Evolutionary conservation across 345 rosid species (phyloP).

Genomic region (Cardiospermum halicacabum): DNA sequence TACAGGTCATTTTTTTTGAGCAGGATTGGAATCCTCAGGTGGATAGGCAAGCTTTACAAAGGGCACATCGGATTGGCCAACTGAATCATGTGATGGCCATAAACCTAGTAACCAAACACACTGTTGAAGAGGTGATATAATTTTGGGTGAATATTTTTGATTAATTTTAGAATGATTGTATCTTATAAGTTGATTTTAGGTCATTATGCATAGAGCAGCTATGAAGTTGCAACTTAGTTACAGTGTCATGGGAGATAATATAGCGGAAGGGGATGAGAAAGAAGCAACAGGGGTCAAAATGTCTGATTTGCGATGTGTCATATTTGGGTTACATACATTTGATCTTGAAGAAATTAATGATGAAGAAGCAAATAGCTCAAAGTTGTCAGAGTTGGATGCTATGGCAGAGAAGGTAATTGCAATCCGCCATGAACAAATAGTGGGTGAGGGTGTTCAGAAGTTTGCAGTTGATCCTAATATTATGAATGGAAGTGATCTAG

Average conservation of each 20-base stretch:
- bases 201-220: slow-evolving; percentile 74
- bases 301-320: slow-evolving; percentile 58
- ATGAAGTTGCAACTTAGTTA: slow-evolving; percentile 76
- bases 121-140: slow-evolving; percentile 69
- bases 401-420: slow-evolving; percentile 64
- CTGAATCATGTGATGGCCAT: slow-evolving; percentile 74
- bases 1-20: slow-evolving; percentile 82
- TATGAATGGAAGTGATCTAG: slow-evolving; percentile 17
- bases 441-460: slow-evolving; percentile 40
- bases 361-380: slow-evolving; percentile 41
- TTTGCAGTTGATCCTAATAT: slow-evolving; percentile 46
- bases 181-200: slow-evolving; percentile 34
- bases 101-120: slow-evolving; percentile 59
- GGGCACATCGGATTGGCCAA: slow-evolving; percentile 94
- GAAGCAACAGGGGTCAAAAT: slow-evolving; percentile 41
- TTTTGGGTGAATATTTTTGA: background rate
- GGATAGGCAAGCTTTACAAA: slow-evolving; percentile 89
- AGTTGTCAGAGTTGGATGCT: slow-evolving; percentile 48
- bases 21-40: slow-evolving; percentile 99
- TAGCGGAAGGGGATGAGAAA: slow-evolving; percentile 34
- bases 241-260: slow-evolving; percentile 59
- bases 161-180: slow-evolving; percentile 1
- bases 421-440: slow-evolving; percentile 37
- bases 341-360: slow-evolving; percentile 41
- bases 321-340: slow-evolving; percentile 69